phyloP scores from a whole-genome alignment of 2,329 filamentous ascomycete species.

The Chrysoporthe deuterocubensis region DNA sequence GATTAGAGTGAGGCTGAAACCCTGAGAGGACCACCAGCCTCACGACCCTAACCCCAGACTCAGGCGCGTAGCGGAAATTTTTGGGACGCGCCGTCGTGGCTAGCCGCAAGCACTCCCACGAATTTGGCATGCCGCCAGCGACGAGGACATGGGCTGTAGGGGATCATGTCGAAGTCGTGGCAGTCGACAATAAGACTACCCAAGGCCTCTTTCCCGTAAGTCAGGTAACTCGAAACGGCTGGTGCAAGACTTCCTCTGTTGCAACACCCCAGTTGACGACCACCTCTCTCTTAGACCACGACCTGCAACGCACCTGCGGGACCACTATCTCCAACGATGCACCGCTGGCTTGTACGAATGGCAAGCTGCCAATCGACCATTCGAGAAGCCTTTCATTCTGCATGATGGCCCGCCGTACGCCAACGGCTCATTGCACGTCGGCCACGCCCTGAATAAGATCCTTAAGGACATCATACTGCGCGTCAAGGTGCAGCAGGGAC shows the following conservation, averaged over 20 bases:
- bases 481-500: conserved; percentile 76
- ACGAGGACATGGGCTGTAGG: conserved; percentile 20
- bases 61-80: background rate
- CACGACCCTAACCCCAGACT: conserved; percentile 1
- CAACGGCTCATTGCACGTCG: conserved; percentile 88
- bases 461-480: conserved; percentile 92
- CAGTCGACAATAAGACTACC: conserved; percentile 76
- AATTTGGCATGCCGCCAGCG: conserved; percentile 4
- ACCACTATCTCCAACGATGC: conserved; percentile 72
- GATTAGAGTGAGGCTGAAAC: background rate
- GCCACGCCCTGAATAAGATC: conserved; percentile 96
- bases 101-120: no score
- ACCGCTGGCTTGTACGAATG: conserved; percentile 88
- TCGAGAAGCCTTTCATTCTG: conserved; percentile 70
- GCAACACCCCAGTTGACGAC: background rate
- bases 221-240: conserved; percentile 16
- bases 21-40: background rate
- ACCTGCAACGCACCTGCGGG: conserved; percentile 53
- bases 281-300: conserved; percentile 48
- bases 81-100: background rate
- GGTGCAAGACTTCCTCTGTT: background rate
- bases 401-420: conserved; percentile 98
- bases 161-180: conserved; percentile 63
- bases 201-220: conserved; percentile 73
- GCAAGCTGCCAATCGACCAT: conserved; percentile 67